phyloP scores from a whole-genome alignment of 306 rosid genomes.

The Lotus japonicus region DNA sequence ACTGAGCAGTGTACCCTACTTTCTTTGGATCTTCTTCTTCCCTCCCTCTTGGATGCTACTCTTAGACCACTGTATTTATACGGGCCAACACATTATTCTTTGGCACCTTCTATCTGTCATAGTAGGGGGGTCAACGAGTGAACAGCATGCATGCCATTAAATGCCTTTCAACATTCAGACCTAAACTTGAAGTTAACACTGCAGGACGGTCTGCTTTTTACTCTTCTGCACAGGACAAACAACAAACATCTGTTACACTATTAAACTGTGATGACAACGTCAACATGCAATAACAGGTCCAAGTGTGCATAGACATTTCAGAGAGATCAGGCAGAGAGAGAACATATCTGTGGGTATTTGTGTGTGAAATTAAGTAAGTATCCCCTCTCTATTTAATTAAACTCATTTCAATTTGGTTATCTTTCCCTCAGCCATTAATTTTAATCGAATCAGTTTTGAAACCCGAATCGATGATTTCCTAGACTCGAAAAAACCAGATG shows the following conservation, averaged over 20 bases:
- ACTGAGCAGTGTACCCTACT: background rate
- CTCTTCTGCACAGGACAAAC: background rate
- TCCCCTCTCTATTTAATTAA: no score
- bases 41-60: background rate
- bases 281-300: background rate
- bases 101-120: background rate
- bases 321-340: no score
- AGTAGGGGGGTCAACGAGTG: background rate
- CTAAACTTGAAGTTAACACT: background rate
- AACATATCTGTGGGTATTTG: no score
- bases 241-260: background rate
- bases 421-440: no score
- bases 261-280: background rate
- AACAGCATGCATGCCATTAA: slow-evolving; percentile 5
- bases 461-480: no score
- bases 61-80: background rate
- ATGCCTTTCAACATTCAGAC: slow-evolving; percentile 1
- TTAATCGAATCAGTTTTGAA: no score
- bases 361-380: no score
- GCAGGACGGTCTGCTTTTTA: background rate
- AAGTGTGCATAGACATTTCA: no score
- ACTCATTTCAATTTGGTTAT: no score
- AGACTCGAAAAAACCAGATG: no score
- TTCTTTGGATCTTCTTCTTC: background rate
- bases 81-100: slow-evolving; percentile 14